Evolutionary conservation across 257 asterid genomes (phyloP).

Genomic region (Nicotiana attenuata): DNA sequence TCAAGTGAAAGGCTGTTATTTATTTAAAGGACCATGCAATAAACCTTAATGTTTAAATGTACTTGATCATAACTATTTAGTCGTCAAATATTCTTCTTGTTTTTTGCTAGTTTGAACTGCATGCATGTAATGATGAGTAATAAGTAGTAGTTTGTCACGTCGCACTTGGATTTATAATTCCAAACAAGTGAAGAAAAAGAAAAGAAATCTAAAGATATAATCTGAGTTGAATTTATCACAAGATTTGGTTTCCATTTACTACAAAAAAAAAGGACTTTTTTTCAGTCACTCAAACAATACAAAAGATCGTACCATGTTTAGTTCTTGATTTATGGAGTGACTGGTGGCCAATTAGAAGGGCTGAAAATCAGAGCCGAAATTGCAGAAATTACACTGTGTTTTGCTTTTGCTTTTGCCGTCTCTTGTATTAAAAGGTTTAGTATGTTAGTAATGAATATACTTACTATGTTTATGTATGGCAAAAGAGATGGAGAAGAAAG

Average conservation of each 20-base stretch:
- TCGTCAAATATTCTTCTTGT: neutral
- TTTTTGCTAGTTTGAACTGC: neutral
- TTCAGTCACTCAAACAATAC: constrained; percentile 38
- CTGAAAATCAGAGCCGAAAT: constrained; percentile 34
- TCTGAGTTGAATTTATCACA: constrained; percentile 24
- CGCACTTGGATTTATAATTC: constrained; percentile 21
- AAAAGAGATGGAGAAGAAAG: constrained; percentile 27
- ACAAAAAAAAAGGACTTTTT: constrained; percentile 12
- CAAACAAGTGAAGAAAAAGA: constrained; percentile 19
- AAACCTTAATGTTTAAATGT: neutral
- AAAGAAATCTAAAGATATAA: neutral
- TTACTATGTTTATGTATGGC: constrained; percentile 31
- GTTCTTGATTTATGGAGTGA: constrained; percentile 48
- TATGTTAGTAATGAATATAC: constrained; percentile 2
- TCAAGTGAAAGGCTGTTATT: neutral
- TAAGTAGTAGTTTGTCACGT: constrained; percentile 9
- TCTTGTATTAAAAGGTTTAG: neutral
- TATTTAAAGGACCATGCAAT: neutral
- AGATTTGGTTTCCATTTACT: constrained; percentile 45
- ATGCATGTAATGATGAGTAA: constrained; percentile 26
- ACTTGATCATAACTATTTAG: too few relatives aligned
- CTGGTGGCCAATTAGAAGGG: constrained; percentile 41
- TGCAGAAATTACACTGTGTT: constrained; percentile 30
- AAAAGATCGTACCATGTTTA: constrained; percentile 58
- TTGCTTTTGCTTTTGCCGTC: constrained; percentile 7